Conservation (phyloP, 352 stramenopile species). For the Globisporangium rhizosaccharum region DNA sequence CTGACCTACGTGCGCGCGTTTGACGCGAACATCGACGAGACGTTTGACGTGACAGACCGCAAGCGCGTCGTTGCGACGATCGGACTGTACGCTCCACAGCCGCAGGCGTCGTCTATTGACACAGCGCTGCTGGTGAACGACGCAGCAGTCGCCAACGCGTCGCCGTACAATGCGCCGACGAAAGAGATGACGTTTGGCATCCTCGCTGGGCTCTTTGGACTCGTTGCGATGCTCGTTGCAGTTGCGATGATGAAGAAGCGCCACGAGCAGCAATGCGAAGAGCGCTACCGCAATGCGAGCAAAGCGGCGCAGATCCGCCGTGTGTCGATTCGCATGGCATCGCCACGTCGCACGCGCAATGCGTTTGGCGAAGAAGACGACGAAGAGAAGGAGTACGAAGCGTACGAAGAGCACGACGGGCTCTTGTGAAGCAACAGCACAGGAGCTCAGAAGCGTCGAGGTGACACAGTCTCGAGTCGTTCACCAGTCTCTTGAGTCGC, state of each 20-base stretch:
- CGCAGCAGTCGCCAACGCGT: neutral
- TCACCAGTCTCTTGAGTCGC: no score
- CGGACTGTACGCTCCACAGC: slow-evolving; percentile 1
- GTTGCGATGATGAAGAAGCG: slow-evolving; percentile 52
- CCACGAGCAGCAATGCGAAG: slow-evolving; percentile 48
- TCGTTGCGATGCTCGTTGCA: slow-evolving; percentile 57
- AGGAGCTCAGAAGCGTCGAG: no score
- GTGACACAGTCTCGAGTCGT: no score
- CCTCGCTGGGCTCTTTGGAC: slow-evolving; percentile 41
- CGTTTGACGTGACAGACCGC: slow-evolving; percentile 1
- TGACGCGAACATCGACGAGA: slow-evolving; percentile 10
- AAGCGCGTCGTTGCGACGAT: slow-evolving; percentile 11
- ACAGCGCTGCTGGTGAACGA: neutral
- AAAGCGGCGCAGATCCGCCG: slow-evolving; percentile 63
- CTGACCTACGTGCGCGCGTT: slow-evolving; percentile 9
- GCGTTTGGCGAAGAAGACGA: slow-evolving; percentile 25
- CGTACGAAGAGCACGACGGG: slow-evolving; percentile 54
- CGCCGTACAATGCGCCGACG: slow-evolving; percentile 44
- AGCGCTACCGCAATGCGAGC: slow-evolving; percentile 52
- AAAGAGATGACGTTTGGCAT: slow-evolving; percentile 56
- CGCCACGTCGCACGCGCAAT: slow-evolving; percentile 3
- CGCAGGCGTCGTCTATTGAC: neutral
- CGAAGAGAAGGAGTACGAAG: slow-evolving; percentile 34
- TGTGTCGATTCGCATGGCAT: slow-evolving; percentile 67
- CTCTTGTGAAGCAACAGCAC: slow-evolving; percentile 35